These are phyloP conservation scores for Aquilaria malaccensis DNA, from an alignment of 345 rosid genomes.

Conservation along the genomic window DNA sequence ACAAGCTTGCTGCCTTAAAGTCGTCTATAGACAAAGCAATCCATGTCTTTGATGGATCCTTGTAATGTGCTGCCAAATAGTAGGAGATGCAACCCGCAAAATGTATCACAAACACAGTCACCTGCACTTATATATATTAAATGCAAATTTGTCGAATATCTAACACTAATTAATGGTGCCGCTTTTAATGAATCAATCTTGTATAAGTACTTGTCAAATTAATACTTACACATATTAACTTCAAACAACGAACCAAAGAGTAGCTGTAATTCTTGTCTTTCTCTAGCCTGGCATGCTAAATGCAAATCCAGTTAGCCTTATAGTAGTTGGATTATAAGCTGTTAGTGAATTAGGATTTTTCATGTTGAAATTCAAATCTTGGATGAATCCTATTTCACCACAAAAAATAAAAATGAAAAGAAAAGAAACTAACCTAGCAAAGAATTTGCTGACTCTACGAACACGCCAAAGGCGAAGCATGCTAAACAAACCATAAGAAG, in stretches of 20 bases:
- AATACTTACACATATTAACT: slow-evolving; percentile 59
- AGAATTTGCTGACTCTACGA: slow-evolving; percentile 58
- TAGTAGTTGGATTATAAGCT: no score
- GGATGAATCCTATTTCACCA: no score
- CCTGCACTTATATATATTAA: slow-evolving; percentile 25
- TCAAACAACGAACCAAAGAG: slow-evolving; percentile 53
- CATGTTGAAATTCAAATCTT: no score
- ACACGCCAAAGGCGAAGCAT: slow-evolving; percentile 92
- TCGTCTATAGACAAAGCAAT: slow-evolving; percentile 44
- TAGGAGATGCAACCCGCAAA: slow-evolving; percentile 63
- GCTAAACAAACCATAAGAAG: slow-evolving; percentile 53
- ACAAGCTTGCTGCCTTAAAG: slow-evolving; percentile 21
- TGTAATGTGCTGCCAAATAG: slow-evolving; percentile 38
- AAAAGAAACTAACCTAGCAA: slow-evolving; percentile 28
- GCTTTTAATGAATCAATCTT: neutral
- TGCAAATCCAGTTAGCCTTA: no score
- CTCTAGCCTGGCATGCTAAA: slow-evolving; percentile 44
- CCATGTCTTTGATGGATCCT: slow-evolving; percentile 45
- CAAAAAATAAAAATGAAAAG: neutral
- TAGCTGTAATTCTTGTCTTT: slow-evolving; percentile 66
- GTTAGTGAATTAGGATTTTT: no score
- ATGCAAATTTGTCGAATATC: neutral
- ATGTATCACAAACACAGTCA: slow-evolving; percentile 62
- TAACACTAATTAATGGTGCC: no score
- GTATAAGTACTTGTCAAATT: neutral